Percentiles rank a stretch among this genome's conserved stretches.
phyloP scores from a whole-genome alignment of 495 filamentous ascomycete genomes.

The Neurospora sp. region DNA sequence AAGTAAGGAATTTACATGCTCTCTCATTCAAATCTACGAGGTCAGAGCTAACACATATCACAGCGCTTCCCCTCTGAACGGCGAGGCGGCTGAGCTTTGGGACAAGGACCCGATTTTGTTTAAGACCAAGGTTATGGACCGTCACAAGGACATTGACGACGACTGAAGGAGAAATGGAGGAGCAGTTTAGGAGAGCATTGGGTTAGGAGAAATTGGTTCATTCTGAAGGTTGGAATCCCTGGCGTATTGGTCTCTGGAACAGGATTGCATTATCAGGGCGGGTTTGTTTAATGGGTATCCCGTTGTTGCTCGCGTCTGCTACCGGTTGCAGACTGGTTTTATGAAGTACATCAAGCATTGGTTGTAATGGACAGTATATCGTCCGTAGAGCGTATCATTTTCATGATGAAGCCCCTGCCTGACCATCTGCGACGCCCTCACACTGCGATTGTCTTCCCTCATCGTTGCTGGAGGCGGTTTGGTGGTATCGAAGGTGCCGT shows the following conservation, averaged over 20 bases:
- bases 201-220: conserved; percentile 24
- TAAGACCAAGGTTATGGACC: conserved; percentile 56
- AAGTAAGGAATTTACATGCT: conserved; percentile 52
- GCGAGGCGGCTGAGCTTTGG: conserved; percentile 93
- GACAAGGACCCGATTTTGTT: conserved; percentile 81
- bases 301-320: conserved; percentile 15
- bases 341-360: conserved; percentile 22
- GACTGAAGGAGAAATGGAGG: conserved; percentile 26
- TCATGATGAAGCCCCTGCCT: conserved; percentile 1
- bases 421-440: conserved; percentile 5
- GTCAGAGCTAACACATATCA: conserved; percentile 1
- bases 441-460: not conserved
- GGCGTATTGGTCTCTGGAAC: conserved; percentile 15
- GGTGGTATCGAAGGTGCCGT: conserved; percentile 26
- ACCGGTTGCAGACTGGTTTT: conserved; percentile 7
- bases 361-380: conserved; percentile 16
- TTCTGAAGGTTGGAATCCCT: conserved; percentile 9
- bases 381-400: conserved; percentile 24
- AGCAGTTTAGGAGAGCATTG: conserved; percentile 22
- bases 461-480: conserved; percentile 9
- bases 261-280: conserved; percentile 23
- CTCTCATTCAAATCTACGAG: not conserved
- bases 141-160: conserved; percentile 47
- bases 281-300: conserved; percentile 24
- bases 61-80: conserved; percentile 90